phyloP scores from a whole-genome alignment of 2,329 filamentous ascomycete genomes.

The Fusarium sp. region DNA sequence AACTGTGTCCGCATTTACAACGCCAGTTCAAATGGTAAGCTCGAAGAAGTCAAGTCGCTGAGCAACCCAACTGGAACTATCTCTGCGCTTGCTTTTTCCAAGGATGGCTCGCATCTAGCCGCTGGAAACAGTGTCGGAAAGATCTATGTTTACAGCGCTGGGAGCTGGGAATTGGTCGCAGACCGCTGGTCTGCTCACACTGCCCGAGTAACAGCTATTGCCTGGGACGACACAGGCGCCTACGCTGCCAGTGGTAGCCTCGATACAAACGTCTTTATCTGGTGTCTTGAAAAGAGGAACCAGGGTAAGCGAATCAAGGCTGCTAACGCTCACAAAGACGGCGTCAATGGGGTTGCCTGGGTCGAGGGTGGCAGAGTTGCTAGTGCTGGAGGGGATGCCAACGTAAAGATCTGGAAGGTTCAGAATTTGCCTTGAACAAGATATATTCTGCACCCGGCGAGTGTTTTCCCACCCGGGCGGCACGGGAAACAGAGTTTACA shows the following conservation, averaged over 20 bases:
- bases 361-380: constrained; percentile 74
- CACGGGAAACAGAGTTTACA: constrained; percentile 3
- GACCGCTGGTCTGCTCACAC: constrained; percentile 75
- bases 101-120: constrained; percentile 78
- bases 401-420: constrained; percentile 83
- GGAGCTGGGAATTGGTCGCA: constrained; percentile 74
- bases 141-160: constrained; percentile 78
- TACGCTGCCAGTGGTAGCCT: constrained; percentile 85
- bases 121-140: constrained; percentile 87
- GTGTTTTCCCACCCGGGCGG: constrained; percentile 4
- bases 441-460: constrained; percentile 12
- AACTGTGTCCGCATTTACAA: constrained; percentile 79
- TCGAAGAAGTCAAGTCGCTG: constrained; percentile 65
- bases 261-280: constrained; percentile 92
- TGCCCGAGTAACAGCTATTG: constrained; percentile 64
- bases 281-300: constrained; percentile 81
- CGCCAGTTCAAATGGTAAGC: constrained; percentile 61
- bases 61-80: constrained; percentile 76
- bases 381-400: constrained; percentile 86
- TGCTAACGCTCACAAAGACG: constrained; percentile 93
- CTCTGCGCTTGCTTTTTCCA: constrained; percentile 85
- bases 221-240: constrained; percentile 81
- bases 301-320: constrained; percentile 87
- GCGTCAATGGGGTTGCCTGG: constrained; percentile 89
- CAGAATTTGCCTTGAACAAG: constrained; percentile 46